Evolutionary conservation across 2,329 filamentous ascomycete species (phyloP), one percentile per base, ranked within the genome.

Genomic region (Ophiostoma novo-ulmi): DNA sequence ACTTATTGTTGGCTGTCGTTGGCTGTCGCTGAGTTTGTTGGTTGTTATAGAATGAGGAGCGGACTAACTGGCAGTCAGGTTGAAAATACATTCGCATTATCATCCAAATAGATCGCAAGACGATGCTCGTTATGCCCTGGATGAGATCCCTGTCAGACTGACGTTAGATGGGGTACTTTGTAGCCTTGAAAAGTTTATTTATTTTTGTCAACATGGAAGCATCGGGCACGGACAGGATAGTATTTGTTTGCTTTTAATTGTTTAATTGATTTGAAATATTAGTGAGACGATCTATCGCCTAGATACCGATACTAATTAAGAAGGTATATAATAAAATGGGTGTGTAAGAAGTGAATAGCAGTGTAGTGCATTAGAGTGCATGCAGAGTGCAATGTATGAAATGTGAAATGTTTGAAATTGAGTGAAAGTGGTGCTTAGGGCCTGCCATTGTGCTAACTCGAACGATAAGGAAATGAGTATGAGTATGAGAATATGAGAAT

Each of bases 381-480:
- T 63, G 58, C 8, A 55, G 22, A 61, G 35, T 63, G 58, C 58
- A 55, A 20, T 2, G 48, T 55, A 20, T 20, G 48, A 55, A 3
- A 35, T 35, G n/a, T 63, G 36, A 14, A 65, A 39, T 22, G 6
- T 11, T 39, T 65, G 8, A 41, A 41, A 65, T 39, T 41, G 10
- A 38, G 8, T 64, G 61, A 39, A 65, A 41, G 35, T 65, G 63
- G 35, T 65, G 63, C 36, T 38, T 22, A 65, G 35, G 63, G 17
- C 63, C 63, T 65, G 63, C 63, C 36, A 65, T 39, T 65, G 61
- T 65, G 36, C 63, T 65, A 65, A 65, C 36, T 65, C 35, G n/a
- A 63, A 58, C 52, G 26, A 63, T 63, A 63, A 63, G 26, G 52
- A 26, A 58, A 58, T 31, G 26, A 17, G 2, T 58, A 63, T 67